phyloP scores from a whole-genome alignment of 2,329 filamentous ascomycete genomes.

The Trichocomaceae sp. region DNA sequence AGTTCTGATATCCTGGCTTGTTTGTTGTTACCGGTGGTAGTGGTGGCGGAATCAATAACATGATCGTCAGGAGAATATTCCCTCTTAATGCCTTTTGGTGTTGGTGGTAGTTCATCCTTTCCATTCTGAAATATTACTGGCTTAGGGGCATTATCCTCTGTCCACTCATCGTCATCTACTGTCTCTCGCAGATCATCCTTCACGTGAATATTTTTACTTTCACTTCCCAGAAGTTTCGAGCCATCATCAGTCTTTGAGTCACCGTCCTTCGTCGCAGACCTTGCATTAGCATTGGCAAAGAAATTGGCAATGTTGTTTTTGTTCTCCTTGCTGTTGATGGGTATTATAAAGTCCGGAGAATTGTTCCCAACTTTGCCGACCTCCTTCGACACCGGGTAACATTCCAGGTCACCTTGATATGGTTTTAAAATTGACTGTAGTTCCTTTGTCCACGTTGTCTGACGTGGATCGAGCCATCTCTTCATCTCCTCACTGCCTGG shows the following conservation, averaged over 20 bases:
- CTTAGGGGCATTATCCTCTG: slow-evolving; percentile 48
- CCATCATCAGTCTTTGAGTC: neutral
- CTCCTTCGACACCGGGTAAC: slow-evolving; percentile 78
- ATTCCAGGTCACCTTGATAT: slow-evolving; percentile 69
- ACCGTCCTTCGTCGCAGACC: slow-evolving; percentile 30
- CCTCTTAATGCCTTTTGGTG: slow-evolving; percentile 41
- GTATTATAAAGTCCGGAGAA: slow-evolving; percentile 74
- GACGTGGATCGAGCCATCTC: slow-evolving; percentile 70
- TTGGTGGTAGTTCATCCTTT: slow-evolving; percentile 20
- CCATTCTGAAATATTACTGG: slow-evolving; percentile 29
- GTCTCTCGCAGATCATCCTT: slow-evolving; percentile 31
- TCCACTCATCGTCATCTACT: slow-evolving; percentile 39
- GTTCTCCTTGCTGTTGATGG: slow-evolving; percentile 76
- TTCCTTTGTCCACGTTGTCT: slow-evolving; percentile 67
- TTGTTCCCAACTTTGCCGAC: slow-evolving; percentile 94
- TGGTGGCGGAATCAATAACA: slow-evolving; percentile 15
- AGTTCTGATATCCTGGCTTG: slow-evolving; percentile 20
- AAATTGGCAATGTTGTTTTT: slow-evolving; percentile 93
- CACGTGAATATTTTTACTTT: slow-evolving; percentile 12
- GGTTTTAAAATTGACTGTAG: slow-evolving; percentile 75
- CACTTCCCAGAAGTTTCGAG: too few relatives aligned
- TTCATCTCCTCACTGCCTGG: slow-evolving; percentile 63
- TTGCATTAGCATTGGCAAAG: slow-evolving; percentile 58
- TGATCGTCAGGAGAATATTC: slow-evolving; percentile 34
- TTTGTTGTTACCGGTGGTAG: slow-evolving; percentile 19